phyloP scores from a whole-genome alignment of 106 monocot genomes.

The Dioscorea alata region DNA sequence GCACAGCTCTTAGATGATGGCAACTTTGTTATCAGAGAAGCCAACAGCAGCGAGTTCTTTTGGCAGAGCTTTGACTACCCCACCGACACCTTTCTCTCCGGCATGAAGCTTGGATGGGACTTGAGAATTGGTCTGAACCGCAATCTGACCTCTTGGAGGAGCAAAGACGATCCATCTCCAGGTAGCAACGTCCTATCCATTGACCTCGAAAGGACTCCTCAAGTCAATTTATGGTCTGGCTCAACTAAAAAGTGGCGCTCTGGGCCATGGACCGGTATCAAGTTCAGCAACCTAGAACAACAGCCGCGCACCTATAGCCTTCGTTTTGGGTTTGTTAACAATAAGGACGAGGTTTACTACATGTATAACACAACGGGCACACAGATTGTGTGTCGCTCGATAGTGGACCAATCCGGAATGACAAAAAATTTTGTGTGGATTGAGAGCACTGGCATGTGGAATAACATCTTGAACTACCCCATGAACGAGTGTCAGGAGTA shows the following conservation, averaged over 20 bases:
- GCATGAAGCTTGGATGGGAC: slow-evolving; percentile 34
- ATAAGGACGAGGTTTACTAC: neutral
- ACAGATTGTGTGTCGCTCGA: slow-evolving; percentile 3
- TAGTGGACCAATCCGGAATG: slow-evolving; percentile 9
- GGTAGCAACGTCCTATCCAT: slow-evolving; percentile 30
- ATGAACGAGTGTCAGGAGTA: slow-evolving; percentile 25
- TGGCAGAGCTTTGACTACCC: too few relatives aligned
- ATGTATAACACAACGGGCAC: neutral
- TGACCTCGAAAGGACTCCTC: slow-evolving; percentile 18
- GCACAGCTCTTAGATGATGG: slow-evolving; percentile 16
- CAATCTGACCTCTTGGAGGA: slow-evolving; percentile 41
- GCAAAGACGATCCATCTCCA: slow-evolving; percentile 27
- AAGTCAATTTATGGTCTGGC: slow-evolving; percentile 24
- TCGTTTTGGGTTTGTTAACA: neutral
- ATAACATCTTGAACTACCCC: slow-evolving; percentile 17
- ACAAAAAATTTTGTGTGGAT: slow-evolving; percentile 22
- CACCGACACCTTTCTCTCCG: slow-evolving; percentile 29
- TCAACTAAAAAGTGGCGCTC: slow-evolving; percentile 22
- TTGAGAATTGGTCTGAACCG: slow-evolving; percentile 1
- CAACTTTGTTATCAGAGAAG: slow-evolving; percentile 52
- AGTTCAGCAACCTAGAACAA: slow-evolving; percentile 19
- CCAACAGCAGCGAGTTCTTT: slow-evolving; percentile 14
- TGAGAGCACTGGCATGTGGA: slow-evolving; percentile 15
- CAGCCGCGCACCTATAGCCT: neutral
- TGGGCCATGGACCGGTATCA: slow-evolving; percentile 34